These are phyloP conservation scores for Syzygium aromaticum DNA, from an alignment of 345 rosid species.

Conservation along the genomic window DNA sequence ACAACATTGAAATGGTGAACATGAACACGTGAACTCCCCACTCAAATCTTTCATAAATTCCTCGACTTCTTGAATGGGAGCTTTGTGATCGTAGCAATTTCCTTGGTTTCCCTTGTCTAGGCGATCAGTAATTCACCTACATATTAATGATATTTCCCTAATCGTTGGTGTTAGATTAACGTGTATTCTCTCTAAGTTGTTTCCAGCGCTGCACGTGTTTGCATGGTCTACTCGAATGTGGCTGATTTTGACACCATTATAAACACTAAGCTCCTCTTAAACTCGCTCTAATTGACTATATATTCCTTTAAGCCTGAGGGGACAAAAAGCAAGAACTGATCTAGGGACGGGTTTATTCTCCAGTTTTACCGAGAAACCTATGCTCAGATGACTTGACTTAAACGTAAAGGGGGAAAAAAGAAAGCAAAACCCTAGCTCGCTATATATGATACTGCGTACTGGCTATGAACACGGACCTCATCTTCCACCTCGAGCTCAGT, in stretches of 20 bases:
- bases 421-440: background rate
- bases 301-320: background rate
- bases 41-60: background rate
- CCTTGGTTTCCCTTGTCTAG: background rate
- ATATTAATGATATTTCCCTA: background rate
- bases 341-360: background rate
- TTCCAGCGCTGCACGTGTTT: background rate
- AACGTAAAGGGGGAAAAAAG: background rate
- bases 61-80: background rate
- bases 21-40: background rate
- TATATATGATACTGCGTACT: background rate
- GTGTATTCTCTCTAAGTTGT: background rate
- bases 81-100: background rate
- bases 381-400: background rate
- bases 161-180: background rate
- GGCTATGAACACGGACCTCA: background rate
- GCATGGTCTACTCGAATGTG: background rate
- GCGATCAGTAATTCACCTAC: background rate
- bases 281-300: background rate
- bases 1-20: background rate
- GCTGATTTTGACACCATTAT: background rate
- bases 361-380: background rate
- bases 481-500: background rate
- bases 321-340: background rate
- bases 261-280: background rate